Evolutionary conservation across 352 stramenopile species (phyloP), one percentile per base, ranked within the genome.

Genomic region (Globisporangium parvum): DNA sequence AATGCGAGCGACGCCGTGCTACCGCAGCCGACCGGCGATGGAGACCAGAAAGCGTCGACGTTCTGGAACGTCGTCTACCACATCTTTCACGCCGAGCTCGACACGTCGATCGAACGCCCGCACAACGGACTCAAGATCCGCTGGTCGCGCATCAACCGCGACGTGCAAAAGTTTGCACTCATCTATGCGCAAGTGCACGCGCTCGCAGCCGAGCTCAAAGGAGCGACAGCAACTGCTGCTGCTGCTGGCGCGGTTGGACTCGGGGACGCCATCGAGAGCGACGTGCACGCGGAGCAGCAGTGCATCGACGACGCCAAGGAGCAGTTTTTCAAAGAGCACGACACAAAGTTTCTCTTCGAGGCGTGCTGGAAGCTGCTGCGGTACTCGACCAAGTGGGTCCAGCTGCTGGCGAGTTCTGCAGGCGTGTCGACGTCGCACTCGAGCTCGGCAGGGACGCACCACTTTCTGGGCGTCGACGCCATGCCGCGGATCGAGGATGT

Each of bases 101-200:
- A 74, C n/a, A 73, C 73, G 21, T 58, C 71, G 3, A 68, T 86
- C 33, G 76, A 89, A 62, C 75, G 80, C 3, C 75, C 76, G 47
- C 66, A 86, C 31, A 91, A 73, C 23, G 80, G 80, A 1, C 75
- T 91, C 55, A 91, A 91, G 53, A 84, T 91, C 66, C 76, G 80
- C 51, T 91, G 78, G 78, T 88, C 76, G 40, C 80, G 80, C 53
- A 87, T 91, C 60, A 89, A 91, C 48, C 75, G 75, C 53, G 80
- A 91, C 56, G 81, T 84, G 41, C 78, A 89, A 60, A 80, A 77
- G 62, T 91, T 91, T 51, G 75, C 78, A 12, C 42, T 68, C 39
- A 71, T 75, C 15, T 78, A 74, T 42, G 68, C 67, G 47, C 63
- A 72, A 33, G 59, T 84, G 20, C 70, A 85, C 26, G 52, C 51